Evolutionary conservation across 306 rosid genomes (phyloP).

Genomic region (Cyamopsis tetragonoloba): DNA sequence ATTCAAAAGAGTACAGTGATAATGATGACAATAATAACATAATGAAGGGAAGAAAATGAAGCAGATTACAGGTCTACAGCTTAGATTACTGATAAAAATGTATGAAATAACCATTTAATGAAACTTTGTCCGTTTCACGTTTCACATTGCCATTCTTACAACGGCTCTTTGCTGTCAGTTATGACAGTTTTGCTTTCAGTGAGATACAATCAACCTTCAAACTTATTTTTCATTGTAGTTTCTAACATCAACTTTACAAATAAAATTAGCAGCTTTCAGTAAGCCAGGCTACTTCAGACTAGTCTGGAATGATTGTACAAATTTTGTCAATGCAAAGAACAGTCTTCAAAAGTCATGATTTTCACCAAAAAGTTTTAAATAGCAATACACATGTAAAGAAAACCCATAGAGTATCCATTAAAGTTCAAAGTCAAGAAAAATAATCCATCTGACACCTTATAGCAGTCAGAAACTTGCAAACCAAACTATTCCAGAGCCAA

Average conservation of each 20-base stretch:
- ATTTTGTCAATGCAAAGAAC: background rate
- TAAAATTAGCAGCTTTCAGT: background rate
- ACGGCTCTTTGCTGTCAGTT: background rate
- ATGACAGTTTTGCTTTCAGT: background rate
- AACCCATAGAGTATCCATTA: background rate
- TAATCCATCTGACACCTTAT: background rate
- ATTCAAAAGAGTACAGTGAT: constrained; percentile 3
- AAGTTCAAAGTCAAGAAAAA: background rate
- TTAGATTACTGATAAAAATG: background rate
- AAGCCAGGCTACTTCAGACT: background rate
- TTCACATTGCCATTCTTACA: background rate
- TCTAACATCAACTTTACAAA: background rate
- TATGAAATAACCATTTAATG: background rate
- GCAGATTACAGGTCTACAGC: background rate
- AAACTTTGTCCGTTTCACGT: background rate
- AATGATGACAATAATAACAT: background rate
- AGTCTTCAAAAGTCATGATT: background rate
- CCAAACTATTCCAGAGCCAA: background rate
- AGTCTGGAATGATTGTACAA: background rate
- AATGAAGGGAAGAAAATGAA: background rate
- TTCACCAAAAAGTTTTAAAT: background rate
- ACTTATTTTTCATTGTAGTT: background rate
- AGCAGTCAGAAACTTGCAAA: background rate
- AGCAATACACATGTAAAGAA: background rate
- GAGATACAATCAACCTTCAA: background rate